Evolutionary conservation across 1,284 basidiomycete genomes (phyloP).

Genomic region (Violaceomyces palustris): DNA sequence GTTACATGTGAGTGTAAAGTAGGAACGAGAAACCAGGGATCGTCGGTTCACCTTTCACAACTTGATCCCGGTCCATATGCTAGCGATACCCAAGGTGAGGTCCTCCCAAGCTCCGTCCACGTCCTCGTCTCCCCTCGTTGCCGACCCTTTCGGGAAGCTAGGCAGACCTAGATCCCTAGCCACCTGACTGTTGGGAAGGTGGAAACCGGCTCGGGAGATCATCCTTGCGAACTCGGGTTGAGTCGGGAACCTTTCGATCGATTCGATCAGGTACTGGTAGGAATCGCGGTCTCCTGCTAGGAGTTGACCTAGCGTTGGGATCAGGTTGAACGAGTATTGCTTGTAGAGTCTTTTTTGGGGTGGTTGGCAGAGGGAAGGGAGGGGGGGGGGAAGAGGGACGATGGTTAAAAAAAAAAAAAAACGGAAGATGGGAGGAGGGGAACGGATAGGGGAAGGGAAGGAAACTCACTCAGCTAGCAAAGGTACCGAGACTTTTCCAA

Average conservation of each 20-base stretch:
- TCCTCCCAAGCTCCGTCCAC: conserved; percentile 49
- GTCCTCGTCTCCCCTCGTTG: conserved; percentile 16
- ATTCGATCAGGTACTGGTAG: conserved; percentile 91
- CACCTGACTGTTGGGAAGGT: conserved; percentile 41
- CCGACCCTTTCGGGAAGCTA: conserved; percentile 2
- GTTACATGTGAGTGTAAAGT: too few species aligned
- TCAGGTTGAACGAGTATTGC: conserved; percentile 92
- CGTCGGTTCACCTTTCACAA: too few species aligned
- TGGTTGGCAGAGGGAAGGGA: background rate
- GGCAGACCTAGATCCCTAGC: conserved; percentile 40
- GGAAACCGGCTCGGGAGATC: conserved; percentile 57
- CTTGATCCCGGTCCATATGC: conserved; percentile 48
- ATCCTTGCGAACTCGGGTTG: conserved; percentile 86
- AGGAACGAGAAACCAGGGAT: too few species aligned
- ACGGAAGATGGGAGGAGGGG: conserved; percentile 21
- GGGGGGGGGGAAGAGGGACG: background rate
- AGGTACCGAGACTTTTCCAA: conserved; percentile 88
- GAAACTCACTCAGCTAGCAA: conserved; percentile 70
- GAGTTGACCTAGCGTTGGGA: conserved; percentile 89
- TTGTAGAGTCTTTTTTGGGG: conserved; percentile 72
- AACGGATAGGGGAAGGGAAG: background rate
- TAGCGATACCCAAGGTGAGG: conserved; percentile 48
- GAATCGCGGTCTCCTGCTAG: conserved; percentile 91
- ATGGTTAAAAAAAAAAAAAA: background rate
- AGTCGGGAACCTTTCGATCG: conserved; percentile 87